Percentiles rank a stretch among this genome's conserved stretches.
These are phyloP conservation scores for Penicillium nucicola DNA, from an alignment of 495 filamentous ascomycete genomes.

Conservation along the genomic window DNA sequence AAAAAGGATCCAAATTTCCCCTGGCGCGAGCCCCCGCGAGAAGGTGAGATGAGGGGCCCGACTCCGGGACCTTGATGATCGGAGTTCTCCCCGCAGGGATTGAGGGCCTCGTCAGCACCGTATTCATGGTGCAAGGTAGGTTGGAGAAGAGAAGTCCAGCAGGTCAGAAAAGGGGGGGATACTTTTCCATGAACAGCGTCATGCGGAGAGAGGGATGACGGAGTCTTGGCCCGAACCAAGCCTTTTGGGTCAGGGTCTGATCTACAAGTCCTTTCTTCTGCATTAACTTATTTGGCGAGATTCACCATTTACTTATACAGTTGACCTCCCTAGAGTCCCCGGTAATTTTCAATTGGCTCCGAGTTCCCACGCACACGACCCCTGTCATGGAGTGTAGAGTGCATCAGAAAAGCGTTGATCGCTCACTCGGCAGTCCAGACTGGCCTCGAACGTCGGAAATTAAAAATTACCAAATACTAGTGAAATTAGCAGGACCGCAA, in stretches of 20 bases:
- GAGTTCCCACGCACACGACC: conserved; percentile 20
- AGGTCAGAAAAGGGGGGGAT: conserved; percentile 14
- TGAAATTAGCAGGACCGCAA: conserved; percentile 1
- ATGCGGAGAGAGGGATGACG: conserved; percentile 9
- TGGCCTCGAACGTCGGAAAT: neutral
- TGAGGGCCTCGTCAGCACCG: conserved; percentile 21
- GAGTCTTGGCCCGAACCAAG: conserved; percentile 7
- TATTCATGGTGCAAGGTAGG: conserved; percentile 21
- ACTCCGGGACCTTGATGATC: conserved; percentile 29
- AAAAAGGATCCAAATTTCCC: conserved; percentile 61
- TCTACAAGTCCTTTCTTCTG: neutral
- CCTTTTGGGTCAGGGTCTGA: neutral
- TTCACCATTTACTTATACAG: no score
- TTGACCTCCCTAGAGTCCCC: no score
- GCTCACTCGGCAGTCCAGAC: no score
- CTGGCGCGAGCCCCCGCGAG: conserved; percentile 17
- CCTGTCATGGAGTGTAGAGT: no score
- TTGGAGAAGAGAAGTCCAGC: neutral
- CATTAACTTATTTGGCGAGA: no score
- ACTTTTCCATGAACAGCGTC: conserved; percentile 1
- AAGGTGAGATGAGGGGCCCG: conserved; percentile 11
- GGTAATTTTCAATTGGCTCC: neutral
- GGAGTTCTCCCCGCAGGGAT: conserved; percentile 25
- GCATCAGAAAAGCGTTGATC: neutral
- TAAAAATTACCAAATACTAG: neutral